Conservation (phyloP, 2,329 filamentous ascomycete genomes). For the Catunica adiposa region DNA sequence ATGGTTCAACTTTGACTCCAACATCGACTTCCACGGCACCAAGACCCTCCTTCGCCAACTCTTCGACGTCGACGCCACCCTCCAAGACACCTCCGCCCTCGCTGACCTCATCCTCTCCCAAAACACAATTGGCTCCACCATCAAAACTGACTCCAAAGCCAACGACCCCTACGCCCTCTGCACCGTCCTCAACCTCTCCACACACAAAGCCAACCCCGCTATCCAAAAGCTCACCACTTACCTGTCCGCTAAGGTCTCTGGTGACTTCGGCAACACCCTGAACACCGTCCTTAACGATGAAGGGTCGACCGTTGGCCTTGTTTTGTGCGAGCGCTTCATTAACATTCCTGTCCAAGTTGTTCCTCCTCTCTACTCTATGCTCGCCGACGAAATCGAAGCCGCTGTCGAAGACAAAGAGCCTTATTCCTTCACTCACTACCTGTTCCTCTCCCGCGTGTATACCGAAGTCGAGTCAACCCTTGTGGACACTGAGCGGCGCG, state of each 20-base stretch:
- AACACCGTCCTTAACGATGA: slow-evolving; percentile 19
- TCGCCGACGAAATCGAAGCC: slow-evolving; percentile 76
- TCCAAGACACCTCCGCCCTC: slow-evolving; percentile 77
- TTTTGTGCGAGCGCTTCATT: slow-evolving; percentile 85
- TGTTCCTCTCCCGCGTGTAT: slow-evolving; percentile 86
- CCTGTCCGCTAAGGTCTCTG: slow-evolving; percentile 39
- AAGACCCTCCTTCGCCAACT: slow-evolving; percentile 83
- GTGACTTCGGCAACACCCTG: slow-evolving; percentile 34
- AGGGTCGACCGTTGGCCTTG: slow-evolving; percentile 54
- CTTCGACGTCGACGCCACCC: slow-evolving; percentile 69
- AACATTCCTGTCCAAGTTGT: slow-evolving; percentile 92
- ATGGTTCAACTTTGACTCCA: slow-evolving; percentile 88
- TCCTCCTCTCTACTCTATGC: slow-evolving; percentile 88
- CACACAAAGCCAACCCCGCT: slow-evolving; percentile 55
- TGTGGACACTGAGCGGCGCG: slow-evolving; percentile 32
- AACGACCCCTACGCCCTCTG: slow-evolving; percentile 86
- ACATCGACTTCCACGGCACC: slow-evolving; percentile 86
- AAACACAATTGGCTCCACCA: slow-evolving; percentile 75
- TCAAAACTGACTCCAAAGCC: slow-evolving; percentile 92
- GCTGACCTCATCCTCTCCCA: slow-evolving; percentile 78
- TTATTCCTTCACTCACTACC: slow-evolving; percentile 83
- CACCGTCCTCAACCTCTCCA: slow-evolving; percentile 63
- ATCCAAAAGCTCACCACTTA: slow-evolving; percentile 59
- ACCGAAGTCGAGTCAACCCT: slow-evolving; percentile 69
- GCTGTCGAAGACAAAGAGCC: slow-evolving; percentile 83